Percentiles rank a stretch among this genome's conserved stretches.
Evolutionary conservation across 1,284 basidiomycete genomes (phyloP).

Genomic region (Pholiota adiposa): DNA sequence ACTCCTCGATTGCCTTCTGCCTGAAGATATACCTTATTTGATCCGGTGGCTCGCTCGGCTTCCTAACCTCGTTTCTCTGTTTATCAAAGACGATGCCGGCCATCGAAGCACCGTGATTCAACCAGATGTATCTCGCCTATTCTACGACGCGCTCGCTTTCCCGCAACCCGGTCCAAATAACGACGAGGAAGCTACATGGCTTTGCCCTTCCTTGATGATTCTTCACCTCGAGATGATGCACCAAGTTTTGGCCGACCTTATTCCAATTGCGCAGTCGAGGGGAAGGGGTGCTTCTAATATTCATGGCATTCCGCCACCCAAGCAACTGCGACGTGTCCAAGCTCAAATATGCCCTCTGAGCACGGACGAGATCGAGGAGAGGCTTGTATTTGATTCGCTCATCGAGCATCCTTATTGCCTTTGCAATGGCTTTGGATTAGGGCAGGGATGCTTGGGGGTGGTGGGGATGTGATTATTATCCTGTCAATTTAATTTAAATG

Average conservation of each 20-base stretch:
- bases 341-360: not conserved
- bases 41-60: slow-evolving; percentile 32
- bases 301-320: not conserved
- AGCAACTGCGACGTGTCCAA: slow-evolving; percentile 1
- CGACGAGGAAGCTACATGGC: no score
- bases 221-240: slow-evolving; percentile 9
- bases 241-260: not conserved
- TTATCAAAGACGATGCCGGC: slow-evolving; percentile 17
- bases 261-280: slow-evolving; percentile 1
- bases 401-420: not conserved
- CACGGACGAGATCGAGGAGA: not conserved
- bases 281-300: not conserved
- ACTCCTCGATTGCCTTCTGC: slow-evolving; percentile 23
- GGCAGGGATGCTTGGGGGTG: not conserved
- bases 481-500: not conserved
- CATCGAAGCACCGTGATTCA: slow-evolving; percentile 14
- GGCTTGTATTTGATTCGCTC: not conserved
- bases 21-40: slow-evolving; percentile 25
- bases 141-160: no score
- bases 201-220: slow-evolving; percentile 14
- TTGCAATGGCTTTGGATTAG: not conserved
- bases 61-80: slow-evolving; percentile 28
- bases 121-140: no score
- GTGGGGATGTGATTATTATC: no score
- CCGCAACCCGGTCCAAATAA: no score